These are phyloP conservation scores for Globisporangium cederbergense DNA, from an alignment of 352 stramenopile species.

Conservation along the genomic window DNA sequence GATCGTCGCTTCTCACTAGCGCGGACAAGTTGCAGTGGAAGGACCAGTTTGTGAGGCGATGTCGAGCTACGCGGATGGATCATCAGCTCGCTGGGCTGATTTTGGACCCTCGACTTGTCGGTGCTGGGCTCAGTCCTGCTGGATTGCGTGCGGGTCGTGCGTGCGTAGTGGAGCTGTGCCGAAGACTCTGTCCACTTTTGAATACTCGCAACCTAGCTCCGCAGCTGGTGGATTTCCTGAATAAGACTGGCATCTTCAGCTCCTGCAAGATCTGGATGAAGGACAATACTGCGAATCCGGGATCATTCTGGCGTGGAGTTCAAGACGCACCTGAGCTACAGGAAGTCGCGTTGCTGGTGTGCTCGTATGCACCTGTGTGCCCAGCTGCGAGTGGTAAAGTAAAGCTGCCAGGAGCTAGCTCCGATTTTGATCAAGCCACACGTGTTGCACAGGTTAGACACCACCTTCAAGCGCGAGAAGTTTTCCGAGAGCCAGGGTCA, in stretches of 20 bases:
- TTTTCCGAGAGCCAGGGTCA: not conserved
- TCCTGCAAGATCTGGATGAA: not conserved
- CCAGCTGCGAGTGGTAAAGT: not conserved
- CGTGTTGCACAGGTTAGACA: conserved; percentile 15
- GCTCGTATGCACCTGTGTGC: conserved; percentile 10
- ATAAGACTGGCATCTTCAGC: conserved; percentile 5
- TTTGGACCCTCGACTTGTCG: conserved; percentile 16
- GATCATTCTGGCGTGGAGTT: conserved; percentile 15
- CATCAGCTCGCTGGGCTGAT: conserved; percentile 18
- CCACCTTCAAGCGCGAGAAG: conserved; percentile 1
- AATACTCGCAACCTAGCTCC: not conserved
- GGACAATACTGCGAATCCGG: not conserved
- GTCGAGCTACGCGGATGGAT: not conserved
- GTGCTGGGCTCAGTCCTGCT: conserved; percentile 11
- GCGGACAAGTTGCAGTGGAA: conserved; percentile 3
- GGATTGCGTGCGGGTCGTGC: conserved; percentile 4
- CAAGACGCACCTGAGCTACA: conserved; percentile 11
- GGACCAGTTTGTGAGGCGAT: conserved; percentile 2
- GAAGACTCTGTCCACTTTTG: not conserved
- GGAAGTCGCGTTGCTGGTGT: conserved; percentile 15
- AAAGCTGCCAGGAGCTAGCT: not conserved
- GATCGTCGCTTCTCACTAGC: conserved; percentile 1
- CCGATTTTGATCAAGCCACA: not conserved
- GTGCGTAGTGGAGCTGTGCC: not conserved
- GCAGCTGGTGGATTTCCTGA: conserved; percentile 11